Percentiles rank a stretch among this genome's conserved stretches.
phyloP scores from a whole-genome alignment of 139 green algal species.

The Mychonastes homosphaera region DNA sequence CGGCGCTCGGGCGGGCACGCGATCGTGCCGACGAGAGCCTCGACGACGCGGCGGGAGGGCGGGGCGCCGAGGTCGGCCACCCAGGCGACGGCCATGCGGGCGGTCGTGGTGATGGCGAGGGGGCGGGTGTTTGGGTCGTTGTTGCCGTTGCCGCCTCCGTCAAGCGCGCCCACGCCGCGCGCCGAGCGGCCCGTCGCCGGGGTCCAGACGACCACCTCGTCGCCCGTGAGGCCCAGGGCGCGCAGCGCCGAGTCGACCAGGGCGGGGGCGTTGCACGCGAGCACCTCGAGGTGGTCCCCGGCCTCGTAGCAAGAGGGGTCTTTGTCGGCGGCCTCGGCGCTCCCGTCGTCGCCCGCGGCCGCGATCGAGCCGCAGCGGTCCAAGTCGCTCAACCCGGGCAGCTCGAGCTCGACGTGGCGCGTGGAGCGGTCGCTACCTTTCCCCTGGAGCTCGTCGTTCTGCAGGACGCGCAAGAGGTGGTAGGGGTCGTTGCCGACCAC shows the following conservation, averaged over 20 bases:
- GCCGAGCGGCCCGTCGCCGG: too few species aligned
- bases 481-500: too few species aligned
- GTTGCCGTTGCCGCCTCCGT: too few species aligned
- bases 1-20: slow-evolving; percentile 16
- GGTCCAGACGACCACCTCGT: too few species aligned
- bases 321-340: too few species aligned
- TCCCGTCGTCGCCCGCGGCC: background rate
- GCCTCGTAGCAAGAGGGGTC: too few species aligned
- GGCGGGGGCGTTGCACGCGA: slow-evolving; percentile 5
- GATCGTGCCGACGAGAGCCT: slow-evolving; percentile 1
- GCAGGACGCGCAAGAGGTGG: slow-evolving; percentile 2
- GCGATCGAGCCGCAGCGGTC: too few species aligned
- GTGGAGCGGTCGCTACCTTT: slow-evolving; percentile 7
- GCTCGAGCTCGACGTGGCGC: slow-evolving; percentile 8
- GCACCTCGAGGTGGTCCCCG: slow-evolving; percentile 21
- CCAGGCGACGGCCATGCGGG: background rate
- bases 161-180: too few species aligned
- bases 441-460: slow-evolving; percentile 3
- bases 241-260: slow-evolving; percentile 8
- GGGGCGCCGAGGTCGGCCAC: slow-evolving; percentile 10
- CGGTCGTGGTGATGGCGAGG: background rate
- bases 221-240: slow-evolving; percentile 8
- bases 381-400: too few species aligned
- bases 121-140: too few species aligned
- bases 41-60: slow-evolving; percentile 5